Conservation (phyloP, 31 red algal species). For the Asparagopsis taxiformis region DNA sequence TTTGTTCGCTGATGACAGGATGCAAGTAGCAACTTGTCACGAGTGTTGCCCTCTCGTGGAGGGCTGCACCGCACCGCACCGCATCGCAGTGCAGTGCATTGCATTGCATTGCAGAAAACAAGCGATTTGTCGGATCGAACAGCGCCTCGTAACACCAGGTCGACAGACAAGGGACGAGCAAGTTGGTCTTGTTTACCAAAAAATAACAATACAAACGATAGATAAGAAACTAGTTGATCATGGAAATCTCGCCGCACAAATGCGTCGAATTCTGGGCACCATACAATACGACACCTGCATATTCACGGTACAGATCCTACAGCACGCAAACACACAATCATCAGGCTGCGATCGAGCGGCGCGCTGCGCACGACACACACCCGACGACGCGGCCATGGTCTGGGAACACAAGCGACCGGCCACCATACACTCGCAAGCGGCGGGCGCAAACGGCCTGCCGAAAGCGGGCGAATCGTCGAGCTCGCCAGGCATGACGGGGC, state of each 20-base stretch:
- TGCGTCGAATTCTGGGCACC: not conserved
- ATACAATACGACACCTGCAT: conserved; percentile 1
- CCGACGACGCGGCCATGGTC: conserved; percentile 1
- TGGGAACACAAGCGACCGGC: not conserved
- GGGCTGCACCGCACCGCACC: no score
- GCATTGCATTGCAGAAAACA: no score
- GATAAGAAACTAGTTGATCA: not conserved
- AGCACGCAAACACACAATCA: conserved; percentile 19
- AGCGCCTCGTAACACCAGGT: not conserved
- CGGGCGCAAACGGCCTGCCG: not conserved
- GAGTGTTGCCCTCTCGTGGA: no score
- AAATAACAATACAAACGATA: not conserved
- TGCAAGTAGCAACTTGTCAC: no score
- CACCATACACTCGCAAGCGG: conserved; percentile 18
- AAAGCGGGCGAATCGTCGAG: not conserved
- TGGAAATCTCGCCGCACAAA: not conserved
- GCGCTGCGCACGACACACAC: not conserved
- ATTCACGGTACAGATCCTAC: conserved; percentile 9
- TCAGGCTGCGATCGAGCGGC: not conserved
- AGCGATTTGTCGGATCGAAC: no score
- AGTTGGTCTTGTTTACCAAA: not conserved
- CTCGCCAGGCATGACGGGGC: no score
- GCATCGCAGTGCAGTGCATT: no score
- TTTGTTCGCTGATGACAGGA: no score
- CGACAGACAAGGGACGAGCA: not conserved